Base-by-base conservation (phyloP, 2,329 filamentous ascomycete genomes). In the Parasarocladium wereldwijsianum region DNA sequence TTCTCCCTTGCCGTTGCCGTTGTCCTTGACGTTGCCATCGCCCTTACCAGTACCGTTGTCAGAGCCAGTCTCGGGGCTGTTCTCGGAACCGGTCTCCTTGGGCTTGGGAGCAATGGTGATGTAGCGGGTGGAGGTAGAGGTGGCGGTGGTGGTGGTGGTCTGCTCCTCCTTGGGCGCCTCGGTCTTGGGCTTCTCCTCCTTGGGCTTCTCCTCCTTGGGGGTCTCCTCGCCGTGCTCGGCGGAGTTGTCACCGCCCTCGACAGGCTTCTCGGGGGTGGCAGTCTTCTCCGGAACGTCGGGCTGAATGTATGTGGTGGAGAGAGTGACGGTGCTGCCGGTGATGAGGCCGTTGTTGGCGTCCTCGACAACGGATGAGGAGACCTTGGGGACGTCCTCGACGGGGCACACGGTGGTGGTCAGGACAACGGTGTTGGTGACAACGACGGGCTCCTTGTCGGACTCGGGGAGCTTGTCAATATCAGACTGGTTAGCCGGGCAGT, bases 401-500 rank as follows among this genome's bases (percentile, higher is more conserved):
- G 62, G 60, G 54, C 62, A 64, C 40, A 64, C 50, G 19, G 50
- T 54, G 36, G 49, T 51, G 36, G 53, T 55, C 38, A 59, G 43
- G 22, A 47, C 42, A 27, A 58, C 43, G 23, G 52, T 55, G 41
- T 58, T 44, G 34, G 57, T 60, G 35, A 54, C 46, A 27, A 51
- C 39, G 32, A 44, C 36, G 33, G 46, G 45, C 30, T 40, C 35
- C 43, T 46, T 49, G 37, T 54, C 47, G 10, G 44, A 40, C 38
- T 50, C 48, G 34, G 55, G 51, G 26, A 58, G 43, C 35, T 44
- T 41, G 30, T 47, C 47, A 30, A 52, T 42, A 30, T 40, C 50
- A 14, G 49, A 44, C 36, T 45, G 26, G 34, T 46, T 43, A 36
- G 49, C 49, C 32, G 57, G 56, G 52, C 69, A 74, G 67, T 70